phyloP scores from a whole-genome alignment of 176 grass and related monocot species.

The Areca catechu region DNA sequence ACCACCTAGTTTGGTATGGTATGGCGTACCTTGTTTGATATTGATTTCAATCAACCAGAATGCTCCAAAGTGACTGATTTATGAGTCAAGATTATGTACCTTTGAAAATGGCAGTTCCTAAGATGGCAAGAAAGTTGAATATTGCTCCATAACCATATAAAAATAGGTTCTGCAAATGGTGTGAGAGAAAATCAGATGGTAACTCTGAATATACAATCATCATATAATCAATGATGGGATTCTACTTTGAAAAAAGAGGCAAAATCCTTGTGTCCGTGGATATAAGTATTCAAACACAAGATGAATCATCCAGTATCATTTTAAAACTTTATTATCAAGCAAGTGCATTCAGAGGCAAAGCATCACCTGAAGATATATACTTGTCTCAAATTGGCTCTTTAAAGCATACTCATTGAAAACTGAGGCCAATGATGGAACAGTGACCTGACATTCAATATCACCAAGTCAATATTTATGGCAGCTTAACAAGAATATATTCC shows the following conservation, averaged over 20 bases:
- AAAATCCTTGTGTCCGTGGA: too few species aligned
- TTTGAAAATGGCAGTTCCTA: constrained; percentile 79
- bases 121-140: constrained; percentile 93
- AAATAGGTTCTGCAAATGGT: constrained; percentile 81
- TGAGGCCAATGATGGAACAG: constrained; percentile 90
- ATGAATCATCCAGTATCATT: too few species aligned
- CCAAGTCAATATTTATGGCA: not conserved
- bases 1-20: too few species aligned
- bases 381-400: constrained; percentile 97
- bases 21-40: too few species aligned
- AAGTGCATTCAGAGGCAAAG: not conserved
- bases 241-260: too few species aligned
- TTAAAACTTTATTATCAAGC: constrained; percentile 6
- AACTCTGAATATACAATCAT: too few species aligned
- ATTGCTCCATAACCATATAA: constrained; percentile 99
- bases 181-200: constrained; percentile 14
- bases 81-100: constrained; percentile 26
- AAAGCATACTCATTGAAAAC: constrained; percentile 97
- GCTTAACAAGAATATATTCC: not conserved
- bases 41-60: too few species aligned
- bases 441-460: constrained; percentile 52
- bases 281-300: too few species aligned
- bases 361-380: constrained; percentile 89
- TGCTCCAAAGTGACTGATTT: too few species aligned
- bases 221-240: too few species aligned